Base-by-base conservation (phyloP, 768 basidiomycete genomes). In the Botryobasidium botryosum region DNA sequence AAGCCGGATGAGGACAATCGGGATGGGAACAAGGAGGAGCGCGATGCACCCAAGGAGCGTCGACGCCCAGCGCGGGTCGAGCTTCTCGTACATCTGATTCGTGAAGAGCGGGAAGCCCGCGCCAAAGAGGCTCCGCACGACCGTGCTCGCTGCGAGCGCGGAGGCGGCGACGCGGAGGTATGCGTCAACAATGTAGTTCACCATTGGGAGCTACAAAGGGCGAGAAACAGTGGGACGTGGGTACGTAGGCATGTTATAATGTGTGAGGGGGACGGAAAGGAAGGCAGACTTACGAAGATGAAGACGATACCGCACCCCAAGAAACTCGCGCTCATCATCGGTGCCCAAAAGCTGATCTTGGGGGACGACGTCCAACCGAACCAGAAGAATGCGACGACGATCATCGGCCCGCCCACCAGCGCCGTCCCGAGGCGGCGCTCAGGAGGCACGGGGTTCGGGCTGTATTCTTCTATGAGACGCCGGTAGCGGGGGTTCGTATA, bases 1-100 rank as follows among this genome's bases (percentile, higher is more conserved):
- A 53, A 60, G 63, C 23, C 53, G 50, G 55, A 60, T 60, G 51
- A 66, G 61, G 13, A 61, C 28, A 44, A 60, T 53, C 3, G 63
- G 64, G 45, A 61, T 55, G 3, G 64, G 64, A 6, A 57, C 48
- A 35, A 57, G 53, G 33, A 57, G 50, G 29, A 62, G 51, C 0
- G 57, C 53, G 38, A 64, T 52, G 51, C 60, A 62, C 12, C 54
- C 63, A 26, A 61, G 54, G 20, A 65, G 49, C 10, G 59, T 55
- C 4, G 57, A 57, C 15, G 59, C 59, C 62, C 63, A 64, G 27
- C 54, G 51, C 32, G 60, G 50, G 35, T 59, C 59, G 25, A 63
- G 54, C 21, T 48, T 50, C 4, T 48, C 26, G 55, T 59, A 62
- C 53, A 57, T 52, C 32, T 60, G 48, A 21, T 37, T 44, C 8